Percentiles rank a stretch among this genome's conserved stretches.
phyloP scores from a whole-genome alignment of 805 yeast species.

The Pichia manshurica region DNA sequence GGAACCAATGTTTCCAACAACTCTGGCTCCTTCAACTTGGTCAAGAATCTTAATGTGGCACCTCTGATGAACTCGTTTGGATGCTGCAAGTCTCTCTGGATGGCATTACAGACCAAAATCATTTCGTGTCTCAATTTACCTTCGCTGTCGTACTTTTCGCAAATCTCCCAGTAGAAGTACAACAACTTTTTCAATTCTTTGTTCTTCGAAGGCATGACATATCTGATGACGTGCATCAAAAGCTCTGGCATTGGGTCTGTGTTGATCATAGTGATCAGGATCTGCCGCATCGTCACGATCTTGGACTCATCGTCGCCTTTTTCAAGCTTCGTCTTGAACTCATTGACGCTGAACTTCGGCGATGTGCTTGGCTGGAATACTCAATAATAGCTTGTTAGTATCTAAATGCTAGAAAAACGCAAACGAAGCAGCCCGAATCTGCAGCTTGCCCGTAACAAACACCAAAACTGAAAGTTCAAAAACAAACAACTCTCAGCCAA shows the following conservation, averaged over 20 bases:
- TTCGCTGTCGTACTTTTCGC: conserved; percentile 80
- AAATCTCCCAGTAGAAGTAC: conserved; percentile 96
- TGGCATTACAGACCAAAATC: conserved; percentile 97
- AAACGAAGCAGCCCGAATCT: too few relatives aligned
- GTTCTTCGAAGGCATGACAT: conserved; percentile 91
- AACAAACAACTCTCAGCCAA: too few relatives aligned
- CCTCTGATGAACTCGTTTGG: conserved; percentile 97
- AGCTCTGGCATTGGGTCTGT: conserved; percentile 91
- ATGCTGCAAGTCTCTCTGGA: conserved; percentile 94
- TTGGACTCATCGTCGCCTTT: conserved; percentile 85
- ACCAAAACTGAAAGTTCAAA: too few relatives aligned
- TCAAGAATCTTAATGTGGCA: conserved; percentile 83
- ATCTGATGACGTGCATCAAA: conserved; percentile 94
- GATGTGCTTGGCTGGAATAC: conserved; percentile 50
- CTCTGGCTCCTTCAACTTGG: conserved; percentile 89
- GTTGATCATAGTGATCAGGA: conserved; percentile 79
- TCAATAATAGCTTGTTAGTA: conserved; percentile 10
- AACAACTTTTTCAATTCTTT: conserved; percentile 88
- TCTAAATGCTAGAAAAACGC: background rate
- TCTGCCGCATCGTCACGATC: conserved; percentile 83
- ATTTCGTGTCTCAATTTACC: conserved; percentile 96
- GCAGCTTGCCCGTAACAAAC: too few relatives aligned
- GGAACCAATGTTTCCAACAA: conserved; percentile 93
- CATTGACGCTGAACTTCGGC: conserved; percentile 56
- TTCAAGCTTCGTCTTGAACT: conserved; percentile 73